Percentiles rank a stretch among this genome's conserved stretches.
These are phyloP conservation scores for Juglanconis sp. DNA, from an alignment of 2,329 filamentous ascomycete species.

Conservation along the genomic window DNA sequence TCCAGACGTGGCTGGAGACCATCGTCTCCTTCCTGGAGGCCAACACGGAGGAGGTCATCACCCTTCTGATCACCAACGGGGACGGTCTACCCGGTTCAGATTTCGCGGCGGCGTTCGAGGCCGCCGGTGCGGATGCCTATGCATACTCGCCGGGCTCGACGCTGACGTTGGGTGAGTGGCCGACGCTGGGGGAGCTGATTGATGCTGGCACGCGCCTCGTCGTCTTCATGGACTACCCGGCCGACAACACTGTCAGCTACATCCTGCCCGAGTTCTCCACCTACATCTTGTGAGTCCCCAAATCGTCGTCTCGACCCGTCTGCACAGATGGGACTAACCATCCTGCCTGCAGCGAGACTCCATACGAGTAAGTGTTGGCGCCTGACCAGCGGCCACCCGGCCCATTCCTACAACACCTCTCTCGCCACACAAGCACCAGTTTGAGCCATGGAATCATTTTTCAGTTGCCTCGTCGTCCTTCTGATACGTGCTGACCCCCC, in stretches of 20 bases:
- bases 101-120: slow-evolving; percentile 52
- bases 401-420: too few relatives aligned
- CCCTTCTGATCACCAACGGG: slow-evolving; percentile 60
- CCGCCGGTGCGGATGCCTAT: slow-evolving; percentile 54
- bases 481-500: not conserved
- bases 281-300: slow-evolving; percentile 24
- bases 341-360: slow-evolving; percentile 50
- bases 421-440: too few relatives aligned
- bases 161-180: slow-evolving; percentile 54
- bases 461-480: too few relatives aligned
- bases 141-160: slow-evolving; percentile 49
- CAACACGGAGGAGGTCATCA: slow-evolving; percentile 61
- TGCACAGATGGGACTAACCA: not conserved
- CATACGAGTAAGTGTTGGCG: slow-evolving; percentile 47
- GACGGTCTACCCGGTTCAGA: slow-evolving; percentile 53
- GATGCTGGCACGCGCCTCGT: slow-evolving; percentile 61
- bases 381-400: not conserved
- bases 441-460: too few relatives aligned
- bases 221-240: slow-evolving; percentile 57
- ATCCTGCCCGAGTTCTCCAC: slow-evolving; percentile 62
- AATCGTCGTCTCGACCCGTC: too few relatives aligned
- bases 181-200: slow-evolving; percentile 67
- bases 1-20: slow-evolving; percentile 52
- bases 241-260: slow-evolving; percentile 46
- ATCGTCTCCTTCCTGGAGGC: slow-evolving; percentile 59